Evolutionary conservation across 768 basidiomycete species (phyloP), one percentile per base, ranked within the genome.

Genomic region (Kwoniella sp.): DNA sequence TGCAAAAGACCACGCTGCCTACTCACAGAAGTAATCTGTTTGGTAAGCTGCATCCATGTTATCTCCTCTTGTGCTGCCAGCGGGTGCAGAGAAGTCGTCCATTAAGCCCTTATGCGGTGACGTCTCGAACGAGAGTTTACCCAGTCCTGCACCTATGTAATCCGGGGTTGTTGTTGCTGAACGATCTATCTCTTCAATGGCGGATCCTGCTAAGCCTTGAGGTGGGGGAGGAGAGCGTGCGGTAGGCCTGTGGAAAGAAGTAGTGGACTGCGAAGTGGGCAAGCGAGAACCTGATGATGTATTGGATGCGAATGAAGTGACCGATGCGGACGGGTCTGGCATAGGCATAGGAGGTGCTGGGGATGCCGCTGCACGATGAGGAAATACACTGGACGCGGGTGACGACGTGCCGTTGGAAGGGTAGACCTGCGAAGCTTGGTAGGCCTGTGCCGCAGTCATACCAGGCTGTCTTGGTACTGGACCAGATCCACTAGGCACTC

Each of bases 311-410:
- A 63, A 59, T 15, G 66, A 68, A 4, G 58, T 57, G 23, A 61
- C 37, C 20, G 66, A 67, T 2, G 57, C 23, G 31, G 57, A 56
- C 9, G 63, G 58, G 29, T 61, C 55, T 3, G 67, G 58, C 20
- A 65, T 45, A 23, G 59, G 48, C 23, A 51, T 26, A 15, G 66
- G 52, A 17, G 70, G 68, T 23, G 63, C 61, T 11, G 65, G 57
- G 23, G 59, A 66, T 7, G 70, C 62, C 5, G 61, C 54, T 26
- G 68, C 58, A 59, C 71, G 41, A 31, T 67, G 63, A 20, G 75
- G 73, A 59, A 73, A 73, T 0, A 72, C 69, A 22, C 34, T 51
- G 8, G 70, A 61, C 2, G 68, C 68, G 15, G 75, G 72, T 13
- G 75, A 71, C 7, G 73, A 38, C 23, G 58, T 30, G 26, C 55